Evolutionary conservation across 2,329 filamentous ascomycete genomes (phyloP).

Genomic region (Drechslera avenae): DNA sequence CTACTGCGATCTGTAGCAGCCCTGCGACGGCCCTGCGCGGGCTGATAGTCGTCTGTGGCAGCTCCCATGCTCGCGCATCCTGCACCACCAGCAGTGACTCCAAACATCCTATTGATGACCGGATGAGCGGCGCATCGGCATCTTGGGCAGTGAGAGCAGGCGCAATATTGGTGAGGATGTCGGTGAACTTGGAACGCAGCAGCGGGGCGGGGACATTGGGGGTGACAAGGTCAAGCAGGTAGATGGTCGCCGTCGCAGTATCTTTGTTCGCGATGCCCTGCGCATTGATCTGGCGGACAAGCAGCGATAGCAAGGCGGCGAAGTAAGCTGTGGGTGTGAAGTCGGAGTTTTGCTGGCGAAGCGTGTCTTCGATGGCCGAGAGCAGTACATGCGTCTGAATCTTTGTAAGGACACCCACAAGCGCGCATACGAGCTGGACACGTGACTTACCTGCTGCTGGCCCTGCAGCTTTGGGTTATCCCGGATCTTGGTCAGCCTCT

Average conservation of each 20-base stretch:
- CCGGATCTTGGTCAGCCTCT: conserved; percentile 96
- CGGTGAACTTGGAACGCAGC: conserved; percentile 90
- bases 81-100: conserved; percentile 91
- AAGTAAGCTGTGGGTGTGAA: conserved; percentile 91
- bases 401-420: conserved; percentile 16
- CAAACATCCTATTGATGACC: conserved; percentile 88
- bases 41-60: conserved; percentile 80
- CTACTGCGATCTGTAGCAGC: conserved; percentile 80
- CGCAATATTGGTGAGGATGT: conserved; percentile 85
- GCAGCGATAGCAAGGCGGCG: conserved; percentile 86
- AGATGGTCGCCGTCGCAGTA: conserved; percentile 83
- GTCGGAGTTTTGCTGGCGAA: conserved; percentile 84
- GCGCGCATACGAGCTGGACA: conserved; percentile 9
- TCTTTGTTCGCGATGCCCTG: conserved; percentile 77
- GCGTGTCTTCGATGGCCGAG: conserved; percentile 87
- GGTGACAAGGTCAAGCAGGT: conserved; percentile 91
- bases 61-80: conserved; percentile 84
- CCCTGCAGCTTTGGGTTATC: conserved; percentile 89
- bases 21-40: conserved; percentile 87
- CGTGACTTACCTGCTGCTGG: conserved; percentile 76
- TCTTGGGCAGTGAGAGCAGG: conserved; percentile 80
- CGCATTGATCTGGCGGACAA: conserved; percentile 73
- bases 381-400: conserved; percentile 80
- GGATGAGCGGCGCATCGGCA: conserved; percentile 83
- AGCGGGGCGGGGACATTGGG: conserved; percentile 83